Conservation (phyloP, 2,329 filamentous ascomycete genomes). For the Penicillium aurantiogriseum region DNA sequence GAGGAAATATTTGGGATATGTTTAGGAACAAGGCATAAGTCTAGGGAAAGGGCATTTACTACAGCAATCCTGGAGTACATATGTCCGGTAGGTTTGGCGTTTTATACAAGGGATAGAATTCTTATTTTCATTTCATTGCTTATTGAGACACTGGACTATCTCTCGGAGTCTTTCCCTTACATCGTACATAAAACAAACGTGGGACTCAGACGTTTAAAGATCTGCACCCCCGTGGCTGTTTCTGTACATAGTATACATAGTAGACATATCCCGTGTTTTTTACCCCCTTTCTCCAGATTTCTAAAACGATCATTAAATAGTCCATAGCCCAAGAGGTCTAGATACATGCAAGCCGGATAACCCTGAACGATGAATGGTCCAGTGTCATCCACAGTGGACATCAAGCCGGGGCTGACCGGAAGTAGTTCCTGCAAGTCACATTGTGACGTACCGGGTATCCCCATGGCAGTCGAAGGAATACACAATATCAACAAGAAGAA, state of each 20-base stretch:
- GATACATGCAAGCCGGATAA: neutral
- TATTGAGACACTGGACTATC: neutral
- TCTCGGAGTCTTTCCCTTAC: neutral
- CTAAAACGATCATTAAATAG: neutral
- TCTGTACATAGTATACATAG: neutral
- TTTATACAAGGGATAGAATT: slow-evolving; percentile 3
- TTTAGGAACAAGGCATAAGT: neutral
- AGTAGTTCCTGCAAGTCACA: slow-evolving; percentile 9
- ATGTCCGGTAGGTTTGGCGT: neutral
- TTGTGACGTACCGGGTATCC: slow-evolving; percentile 7
- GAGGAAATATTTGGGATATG: too few relatives aligned
- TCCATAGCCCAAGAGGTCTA: neutral
- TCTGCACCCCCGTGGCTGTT: neutral
- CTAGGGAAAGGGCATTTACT: neutral
- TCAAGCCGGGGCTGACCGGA: slow-evolving; percentile 14
- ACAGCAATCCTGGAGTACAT: neutral
- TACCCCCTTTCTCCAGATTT: neutral
- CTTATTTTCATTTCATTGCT: neutral
- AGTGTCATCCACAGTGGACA: slow-evolving; percentile 6
- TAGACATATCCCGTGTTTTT: neutral
- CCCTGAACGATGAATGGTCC: slow-evolving; percentile 3
- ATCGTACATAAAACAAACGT: slow-evolving; percentile 1
- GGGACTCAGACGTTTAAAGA: neutral
- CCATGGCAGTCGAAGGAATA: neutral
- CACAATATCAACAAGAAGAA: neutral